Conservation (phyloP, 768 basidiomycete species). For the Rhodocollybia butyracea region DNA sequence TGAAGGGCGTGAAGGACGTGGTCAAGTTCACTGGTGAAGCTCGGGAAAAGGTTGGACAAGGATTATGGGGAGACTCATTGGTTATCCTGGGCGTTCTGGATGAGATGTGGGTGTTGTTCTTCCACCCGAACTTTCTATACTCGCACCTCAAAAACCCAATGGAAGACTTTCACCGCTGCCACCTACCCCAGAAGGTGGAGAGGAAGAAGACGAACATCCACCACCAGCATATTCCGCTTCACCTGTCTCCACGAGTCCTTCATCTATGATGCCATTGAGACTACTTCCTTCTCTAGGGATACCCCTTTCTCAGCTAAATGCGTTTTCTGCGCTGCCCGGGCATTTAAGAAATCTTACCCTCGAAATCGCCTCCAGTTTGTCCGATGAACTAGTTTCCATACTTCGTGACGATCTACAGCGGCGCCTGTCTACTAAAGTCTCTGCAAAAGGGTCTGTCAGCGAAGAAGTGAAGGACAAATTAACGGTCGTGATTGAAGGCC, state of each 20-base stretch:
- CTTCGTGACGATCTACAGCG: conserved; percentile 64
- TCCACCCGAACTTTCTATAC: neutral
- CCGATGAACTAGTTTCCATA: conserved; percentile 72
- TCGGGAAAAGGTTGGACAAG: conserved; percentile 70
- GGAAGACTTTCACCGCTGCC: conserved; percentile 26
- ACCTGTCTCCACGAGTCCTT: conserved; percentile 7
- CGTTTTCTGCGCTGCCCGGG: conserved; percentile 72
- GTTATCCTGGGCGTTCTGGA: conserved; percentile 69
- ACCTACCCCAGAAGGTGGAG: conserved; percentile 35
- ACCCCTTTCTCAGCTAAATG: conserved; percentile 64
- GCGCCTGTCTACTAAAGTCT: conserved; percentile 33
- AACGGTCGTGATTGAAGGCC: conserved; percentile 72
- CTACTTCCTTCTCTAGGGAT: conserved; percentile 30
- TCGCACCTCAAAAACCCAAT: conserved; percentile 12
- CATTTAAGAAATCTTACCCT: conserved; percentile 69
- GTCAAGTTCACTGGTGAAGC: conserved; percentile 77
- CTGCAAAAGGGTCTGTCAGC: conserved; percentile 26
- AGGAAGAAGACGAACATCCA: conserved; percentile 14
- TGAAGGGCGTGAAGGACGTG: conserved; percentile 63
- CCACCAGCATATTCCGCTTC: conserved; percentile 13
- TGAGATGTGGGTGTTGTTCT: conserved; percentile 42
- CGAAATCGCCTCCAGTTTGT: conserved; percentile 74
- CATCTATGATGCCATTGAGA: conserved; percentile 16
- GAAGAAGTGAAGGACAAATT: conserved; percentile 59
- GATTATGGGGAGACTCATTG: conserved; percentile 87